A percentile compares a stretch with the other conserved stretches of the same genome.
Conservation (phyloP, 306 rosid genomes). For the Myrica gale region DNA sequence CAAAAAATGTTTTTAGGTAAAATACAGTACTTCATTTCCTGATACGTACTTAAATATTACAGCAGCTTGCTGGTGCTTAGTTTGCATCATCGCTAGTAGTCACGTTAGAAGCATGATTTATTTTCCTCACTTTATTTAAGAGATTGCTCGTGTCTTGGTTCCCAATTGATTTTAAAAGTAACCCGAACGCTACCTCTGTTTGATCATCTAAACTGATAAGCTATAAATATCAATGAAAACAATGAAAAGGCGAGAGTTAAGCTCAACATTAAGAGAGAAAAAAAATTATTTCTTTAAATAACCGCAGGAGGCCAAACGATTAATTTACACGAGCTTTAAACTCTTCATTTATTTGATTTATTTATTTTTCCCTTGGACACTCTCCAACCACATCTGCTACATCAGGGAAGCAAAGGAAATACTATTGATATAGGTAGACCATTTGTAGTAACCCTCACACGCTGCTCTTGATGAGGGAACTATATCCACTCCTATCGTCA, state of each 20-base stretch:
- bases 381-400: not conserved
- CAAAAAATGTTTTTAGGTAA: not conserved
- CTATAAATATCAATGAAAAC: too few relatives aligned
- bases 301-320: not conserved
- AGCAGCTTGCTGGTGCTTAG: not conserved
- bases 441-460: constrained; percentile 32
- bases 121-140: too few relatives aligned
- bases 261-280: too few relatives aligned
- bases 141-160: not conserved
- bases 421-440: not conserved
- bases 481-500: constrained; percentile 54
- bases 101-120: too few relatives aligned
- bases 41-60: not conserved
- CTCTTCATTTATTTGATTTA: not conserved
- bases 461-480: constrained; percentile 35
- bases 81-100: too few relatives aligned
- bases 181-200: not conserved
- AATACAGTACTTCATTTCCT: not conserved
- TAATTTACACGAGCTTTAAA: not conserved
- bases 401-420: not conserved
- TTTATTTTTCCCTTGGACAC: not conserved
- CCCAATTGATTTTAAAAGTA: not conserved
- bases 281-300: too few relatives aligned
- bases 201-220: too few relatives aligned
- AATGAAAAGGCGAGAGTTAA: too few relatives aligned